Percentiles rank a stretch among this genome's conserved stretches.
Conservation (phyloP, 768 basidiomycete species). For the Boletus subparvulus region DNA sequence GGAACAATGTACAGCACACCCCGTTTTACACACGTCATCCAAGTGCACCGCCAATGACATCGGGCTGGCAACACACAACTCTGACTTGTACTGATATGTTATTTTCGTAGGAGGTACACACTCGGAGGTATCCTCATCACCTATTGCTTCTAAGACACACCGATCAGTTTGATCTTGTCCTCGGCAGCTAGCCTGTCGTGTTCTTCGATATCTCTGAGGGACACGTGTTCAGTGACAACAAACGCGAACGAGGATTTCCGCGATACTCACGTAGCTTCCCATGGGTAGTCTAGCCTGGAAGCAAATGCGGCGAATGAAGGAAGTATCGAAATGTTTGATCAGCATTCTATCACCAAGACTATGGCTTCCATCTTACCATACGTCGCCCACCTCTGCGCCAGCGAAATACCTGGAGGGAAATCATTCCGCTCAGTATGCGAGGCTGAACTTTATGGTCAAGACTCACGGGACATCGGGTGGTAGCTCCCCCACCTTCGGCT, state of each 20-base stretch:
- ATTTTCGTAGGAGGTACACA: constrained; percentile 2
- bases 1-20: background rate
- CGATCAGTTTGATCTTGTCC: constrained; percentile 33
- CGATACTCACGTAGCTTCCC: constrained; percentile 67
- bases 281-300: constrained; percentile 78
- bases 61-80: background rate
- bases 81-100: background rate
- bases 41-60: background rate
- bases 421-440: constrained; percentile 4
- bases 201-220: constrained; percentile 66
- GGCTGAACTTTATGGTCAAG: background rate
- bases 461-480: constrained; percentile 65
- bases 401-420: constrained; percentile 62
- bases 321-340: constrained; percentile 3
- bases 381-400: constrained; percentile 70
- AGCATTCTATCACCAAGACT: constrained; percentile 8
- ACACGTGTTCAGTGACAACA: background rate
- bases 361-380: constrained; percentile 55
- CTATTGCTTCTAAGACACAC: background rate
- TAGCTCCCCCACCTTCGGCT: constrained; percentile 76
- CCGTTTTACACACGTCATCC: background rate
- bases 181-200: constrained; percentile 62
- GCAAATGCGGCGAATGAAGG: constrained; percentile 5
- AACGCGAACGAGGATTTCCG: background rate
- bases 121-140: background rate